Conservation (phyloP, 192 early-diverging fungal species). For the Entophlyctis helioformis region DNA sequence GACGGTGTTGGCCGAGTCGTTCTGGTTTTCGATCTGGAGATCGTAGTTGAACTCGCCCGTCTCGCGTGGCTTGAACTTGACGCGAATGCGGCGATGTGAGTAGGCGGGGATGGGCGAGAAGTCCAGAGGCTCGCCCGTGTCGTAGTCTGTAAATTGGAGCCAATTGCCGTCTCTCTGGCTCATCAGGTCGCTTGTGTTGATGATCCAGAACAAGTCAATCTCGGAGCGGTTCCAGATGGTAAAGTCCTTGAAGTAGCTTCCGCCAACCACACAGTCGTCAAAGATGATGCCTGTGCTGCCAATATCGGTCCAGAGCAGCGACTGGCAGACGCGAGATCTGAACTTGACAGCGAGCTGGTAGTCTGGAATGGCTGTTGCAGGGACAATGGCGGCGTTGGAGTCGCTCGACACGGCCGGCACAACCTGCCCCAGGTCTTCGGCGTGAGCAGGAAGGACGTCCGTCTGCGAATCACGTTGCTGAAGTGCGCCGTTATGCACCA, state of each 20-base stretch:
- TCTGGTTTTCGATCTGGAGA: slow-evolving; percentile 79
- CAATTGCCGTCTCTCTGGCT: slow-evolving; percentile 42
- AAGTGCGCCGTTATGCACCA: too few species aligned
- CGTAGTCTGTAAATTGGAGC: slow-evolving; percentile 66
- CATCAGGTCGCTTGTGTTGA: slow-evolving; percentile 59
- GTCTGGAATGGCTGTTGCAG: too few species aligned
- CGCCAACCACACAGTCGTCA: slow-evolving; percentile 86
- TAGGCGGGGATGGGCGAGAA: slow-evolving; percentile 57
- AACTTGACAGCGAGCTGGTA: slow-evolving; percentile 56
- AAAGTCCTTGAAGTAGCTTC: slow-evolving; percentile 83
- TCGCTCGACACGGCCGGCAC: too few species aligned
- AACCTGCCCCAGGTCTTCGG: too few species aligned
- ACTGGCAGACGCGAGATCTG: slow-evolving; percentile 75
- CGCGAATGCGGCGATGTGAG: slow-evolving; percentile 54
- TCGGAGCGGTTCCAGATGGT: slow-evolving; percentile 76
- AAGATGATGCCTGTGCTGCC: slow-evolving; percentile 84
- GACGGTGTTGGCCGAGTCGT: slow-evolving; percentile 72
- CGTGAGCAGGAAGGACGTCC: too few species aligned
- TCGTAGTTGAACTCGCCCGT: slow-evolving; percentile 87
- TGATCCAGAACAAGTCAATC: slow-evolving; percentile 78
- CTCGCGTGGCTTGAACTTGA: slow-evolving; percentile 76
- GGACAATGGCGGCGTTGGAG: too few species aligned
- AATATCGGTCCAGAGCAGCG: slow-evolving; percentile 84
- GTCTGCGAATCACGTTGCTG: too few species aligned
- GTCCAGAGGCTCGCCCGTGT: slow-evolving; percentile 44